These are phyloP conservation scores for Bisporella sp. DNA, from an alignment of 2,329 filamentous ascomycete species.

Conservation along the genomic window DNA sequence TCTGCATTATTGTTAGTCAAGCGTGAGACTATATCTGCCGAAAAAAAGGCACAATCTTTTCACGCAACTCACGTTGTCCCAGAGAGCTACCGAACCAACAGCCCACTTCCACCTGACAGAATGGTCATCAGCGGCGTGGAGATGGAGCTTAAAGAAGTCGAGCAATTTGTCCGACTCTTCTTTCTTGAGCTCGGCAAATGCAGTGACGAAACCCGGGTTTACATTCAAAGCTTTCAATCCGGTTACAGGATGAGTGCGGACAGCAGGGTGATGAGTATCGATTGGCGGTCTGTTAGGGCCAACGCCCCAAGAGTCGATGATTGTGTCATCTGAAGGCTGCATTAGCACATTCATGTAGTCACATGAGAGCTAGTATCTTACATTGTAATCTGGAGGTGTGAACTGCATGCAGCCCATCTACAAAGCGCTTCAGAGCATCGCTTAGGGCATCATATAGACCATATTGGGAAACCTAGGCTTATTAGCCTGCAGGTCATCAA, in stretches of 20 bases:
- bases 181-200: slow-evolving; percentile 22
- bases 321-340: background rate
- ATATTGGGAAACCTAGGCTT: too few species aligned
- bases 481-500: too few species aligned
- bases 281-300: slow-evolving; percentile 21
- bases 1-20: slow-evolving; percentile 10
- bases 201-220: slow-evolving; percentile 15
- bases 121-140: slow-evolving; percentile 21
- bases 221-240: slow-evolving; percentile 20
- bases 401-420: slow-evolving; percentile 37
- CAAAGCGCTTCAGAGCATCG: slow-evolving; percentile 33
- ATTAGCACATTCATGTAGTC: too few species aligned
- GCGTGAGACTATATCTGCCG: background rate
- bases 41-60: background rate
- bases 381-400: slow-evolving; percentile 20
- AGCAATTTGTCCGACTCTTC: slow-evolving; percentile 17
- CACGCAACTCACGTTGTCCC: slow-evolving; percentile 16
- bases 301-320: slow-evolving; percentile 15
- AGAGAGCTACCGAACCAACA: slow-evolving; percentile 18
- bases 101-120: slow-evolving; percentile 24
- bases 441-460: slow-evolving; percentile 37
- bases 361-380: background rate
- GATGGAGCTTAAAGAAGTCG: slow-evolving; percentile 17
- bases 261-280: slow-evolving; percentile 23
- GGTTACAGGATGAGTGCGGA: slow-evolving; percentile 25